A percentile compares a stretch with the other conserved stretches of the same genome.
These are phyloP conservation scores for Ambrosia artemisiifolia DNA, from an alignment of 129 eudicot genomes.

Conservation along the genomic window DNA sequence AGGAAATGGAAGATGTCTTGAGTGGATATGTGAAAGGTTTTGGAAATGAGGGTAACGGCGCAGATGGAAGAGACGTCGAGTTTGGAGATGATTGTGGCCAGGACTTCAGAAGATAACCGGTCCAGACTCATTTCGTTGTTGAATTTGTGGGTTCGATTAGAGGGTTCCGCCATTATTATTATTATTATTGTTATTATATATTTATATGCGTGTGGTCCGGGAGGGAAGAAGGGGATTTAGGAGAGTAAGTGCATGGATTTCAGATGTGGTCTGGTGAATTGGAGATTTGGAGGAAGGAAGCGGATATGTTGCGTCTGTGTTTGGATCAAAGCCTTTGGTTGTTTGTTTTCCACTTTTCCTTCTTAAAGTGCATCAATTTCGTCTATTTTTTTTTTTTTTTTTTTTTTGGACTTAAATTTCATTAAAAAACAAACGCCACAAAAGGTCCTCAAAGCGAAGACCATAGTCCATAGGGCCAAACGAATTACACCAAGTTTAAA, in stretches of 20 bases:
- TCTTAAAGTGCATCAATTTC: too few species aligned
- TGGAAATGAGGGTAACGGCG: slow-evolving; percentile 72
- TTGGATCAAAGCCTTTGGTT: not conserved
- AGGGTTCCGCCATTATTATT: slow-evolving; percentile 39
- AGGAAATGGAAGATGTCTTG: slow-evolving; percentile 54
- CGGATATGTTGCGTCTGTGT: slow-evolving; percentile 15
- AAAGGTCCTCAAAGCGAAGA: too few species aligned
- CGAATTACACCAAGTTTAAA: too few species aligned
- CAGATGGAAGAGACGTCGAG: slow-evolving; percentile 83
- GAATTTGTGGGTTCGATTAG: slow-evolving; percentile 22
- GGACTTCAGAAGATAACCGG: slow-evolving; percentile 59
- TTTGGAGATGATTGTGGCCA: slow-evolving; percentile 69
- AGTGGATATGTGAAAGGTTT: slow-evolving; percentile 52
- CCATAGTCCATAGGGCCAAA: too few species aligned
- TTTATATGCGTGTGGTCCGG: not conserved
- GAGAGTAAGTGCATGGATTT: slow-evolving; percentile 1
- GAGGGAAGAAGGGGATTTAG: slow-evolving; percentile 19
- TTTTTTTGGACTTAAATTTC: too few species aligned
- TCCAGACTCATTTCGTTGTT: slow-evolving; percentile 41
- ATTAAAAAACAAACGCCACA: too few species aligned
- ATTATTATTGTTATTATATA: too few species aligned
- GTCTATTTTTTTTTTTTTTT: too few species aligned
- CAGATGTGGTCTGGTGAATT: slow-evolving; percentile 6
- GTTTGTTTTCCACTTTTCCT: too few species aligned
- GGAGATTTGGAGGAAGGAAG: slow-evolving; percentile 1